Evolutionary conservation across 306 rosid genomes (phyloP).

Genomic region (Nissolia schottii): DNA sequence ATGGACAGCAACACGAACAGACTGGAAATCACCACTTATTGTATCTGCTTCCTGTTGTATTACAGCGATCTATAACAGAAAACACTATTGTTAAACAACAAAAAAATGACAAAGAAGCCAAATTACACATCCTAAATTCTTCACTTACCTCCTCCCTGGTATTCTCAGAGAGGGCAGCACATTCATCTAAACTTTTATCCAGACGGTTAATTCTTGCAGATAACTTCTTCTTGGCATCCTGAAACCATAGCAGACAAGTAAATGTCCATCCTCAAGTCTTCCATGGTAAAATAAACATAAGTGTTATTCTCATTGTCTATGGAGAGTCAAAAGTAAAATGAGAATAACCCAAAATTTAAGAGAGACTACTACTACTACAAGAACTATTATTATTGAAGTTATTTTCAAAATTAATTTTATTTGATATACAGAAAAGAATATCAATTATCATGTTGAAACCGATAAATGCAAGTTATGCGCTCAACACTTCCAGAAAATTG

Average conservation of each 20-base stretch:
- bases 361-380: neutral
- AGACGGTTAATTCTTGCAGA: constrained; percentile 52
- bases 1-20: constrained; percentile 47
- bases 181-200: constrained; percentile 58
- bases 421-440: neutral
- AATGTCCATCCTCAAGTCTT: neutral
- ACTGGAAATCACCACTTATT: constrained; percentile 40
- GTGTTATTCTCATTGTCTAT: neutral
- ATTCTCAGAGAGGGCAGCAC: constrained; percentile 35
- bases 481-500: neutral
- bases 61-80: constrained; percentile 50
- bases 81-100: neutral
- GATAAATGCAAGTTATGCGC: constrained; percentile 2
- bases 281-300: neutral
- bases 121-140: neutral
- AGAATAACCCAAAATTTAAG: constrained; percentile 7
- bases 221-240: constrained; percentile 63
- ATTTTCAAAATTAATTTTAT: neutral
- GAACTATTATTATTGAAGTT: neutral
- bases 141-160: constrained; percentile 59
- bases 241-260: constrained; percentile 30
- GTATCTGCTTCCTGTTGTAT: constrained; percentile 40
- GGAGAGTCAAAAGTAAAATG: neutral
- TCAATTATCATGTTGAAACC: neutral
- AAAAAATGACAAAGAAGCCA: constrained; percentile 5